phyloP scores from a whole-genome alignment of 805 yeast genomes.

The Scheffersomyces spartinae region DNA sequence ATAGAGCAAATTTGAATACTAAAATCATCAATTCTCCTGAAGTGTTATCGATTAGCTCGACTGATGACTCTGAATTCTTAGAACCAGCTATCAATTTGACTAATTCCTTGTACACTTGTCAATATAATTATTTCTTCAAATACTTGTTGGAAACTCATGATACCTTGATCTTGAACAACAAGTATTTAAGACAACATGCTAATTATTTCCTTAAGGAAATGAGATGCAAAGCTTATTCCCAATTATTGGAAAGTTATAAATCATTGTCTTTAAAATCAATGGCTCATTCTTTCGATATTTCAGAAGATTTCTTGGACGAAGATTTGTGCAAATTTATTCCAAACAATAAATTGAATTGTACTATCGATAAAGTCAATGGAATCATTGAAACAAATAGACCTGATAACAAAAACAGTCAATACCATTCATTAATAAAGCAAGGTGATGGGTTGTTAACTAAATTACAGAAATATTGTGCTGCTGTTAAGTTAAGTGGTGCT shows the following conservation, averaged over 20 bases:
- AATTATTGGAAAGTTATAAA: conserved; percentile 87
- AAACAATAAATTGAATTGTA: conserved; percentile 86
- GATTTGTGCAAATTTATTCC: conserved; percentile 89
- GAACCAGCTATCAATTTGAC: conserved; percentile 77
- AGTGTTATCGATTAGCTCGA: conserved; percentile 66
- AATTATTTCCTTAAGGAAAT: conserved; percentile 81
- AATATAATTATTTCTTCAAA: conserved; percentile 70
- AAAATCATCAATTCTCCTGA: conserved; percentile 93
- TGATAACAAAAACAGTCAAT: conserved; percentile 91
- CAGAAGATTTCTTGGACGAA: conserved; percentile 71
- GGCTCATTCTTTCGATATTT: conserved; percentile 91
- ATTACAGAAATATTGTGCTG: conserved; percentile 93
- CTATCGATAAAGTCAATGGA: conserved; percentile 90
- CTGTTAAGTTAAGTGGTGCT: conserved; percentile 89
- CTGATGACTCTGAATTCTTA: conserved; percentile 54
- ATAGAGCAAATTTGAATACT: conserved; percentile 71
- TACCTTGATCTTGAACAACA: conserved; percentile 47
- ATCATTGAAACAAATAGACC: conserved; percentile 93
- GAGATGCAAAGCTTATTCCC: conserved; percentile 91
- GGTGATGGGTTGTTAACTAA: conserved; percentile 91
- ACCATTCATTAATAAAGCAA: conserved; percentile 75
- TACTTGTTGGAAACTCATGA: conserved; percentile 70
- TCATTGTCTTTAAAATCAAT: conserved; percentile 81
- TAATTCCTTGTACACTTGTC: conserved; percentile 79
- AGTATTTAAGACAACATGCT: conserved; percentile 66